Evolutionary conservation across 805 yeast genomes (phyloP).

Genomic region (Vanderwaltozyma yarrowii): DNA sequence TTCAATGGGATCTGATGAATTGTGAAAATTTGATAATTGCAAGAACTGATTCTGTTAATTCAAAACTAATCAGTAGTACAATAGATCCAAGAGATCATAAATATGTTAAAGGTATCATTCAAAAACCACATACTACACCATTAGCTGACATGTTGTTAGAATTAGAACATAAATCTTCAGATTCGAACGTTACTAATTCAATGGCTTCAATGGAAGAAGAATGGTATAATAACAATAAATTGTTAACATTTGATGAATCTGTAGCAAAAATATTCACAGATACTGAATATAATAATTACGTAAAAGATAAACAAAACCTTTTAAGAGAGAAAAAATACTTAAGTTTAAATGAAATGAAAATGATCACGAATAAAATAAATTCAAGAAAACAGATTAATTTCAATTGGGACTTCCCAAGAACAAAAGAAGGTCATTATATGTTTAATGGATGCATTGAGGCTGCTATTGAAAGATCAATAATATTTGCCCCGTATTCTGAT

Average conservation of each 20-base stretch:
- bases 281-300: constrained; percentile 20
- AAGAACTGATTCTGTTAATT: constrained; percentile 49
- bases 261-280: constrained; percentile 24
- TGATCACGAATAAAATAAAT: constrained; percentile 19
- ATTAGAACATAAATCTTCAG: constrained; percentile 32
- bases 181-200: constrained; percentile 24
- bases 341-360: constrained; percentile 16
- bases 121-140: constrained; percentile 27
- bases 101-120: constrained; percentile 40
- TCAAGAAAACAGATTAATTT: constrained; percentile 32
- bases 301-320: constrained; percentile 10
- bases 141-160: constrained; percentile 36
- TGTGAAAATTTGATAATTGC: constrained; percentile 48
- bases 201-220: constrained; percentile 29
- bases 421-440: constrained; percentile 47
- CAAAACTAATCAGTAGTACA: constrained; percentile 39
- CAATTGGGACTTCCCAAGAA: constrained; percentile 52
- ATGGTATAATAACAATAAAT: constrained; percentile 36
- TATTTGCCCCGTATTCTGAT: constrained; percentile 37
- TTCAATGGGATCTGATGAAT: constrained; percentile 60
- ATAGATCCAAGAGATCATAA: constrained; percentile 51
- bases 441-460: constrained; percentile 40
- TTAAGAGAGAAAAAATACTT: constrained; percentile 19
- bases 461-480: constrained; percentile 44
- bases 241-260: constrained; percentile 43